Base-by-base conservation (phyloP, 345 rosid species). In the Rubroshorea leprosula region DNA sequence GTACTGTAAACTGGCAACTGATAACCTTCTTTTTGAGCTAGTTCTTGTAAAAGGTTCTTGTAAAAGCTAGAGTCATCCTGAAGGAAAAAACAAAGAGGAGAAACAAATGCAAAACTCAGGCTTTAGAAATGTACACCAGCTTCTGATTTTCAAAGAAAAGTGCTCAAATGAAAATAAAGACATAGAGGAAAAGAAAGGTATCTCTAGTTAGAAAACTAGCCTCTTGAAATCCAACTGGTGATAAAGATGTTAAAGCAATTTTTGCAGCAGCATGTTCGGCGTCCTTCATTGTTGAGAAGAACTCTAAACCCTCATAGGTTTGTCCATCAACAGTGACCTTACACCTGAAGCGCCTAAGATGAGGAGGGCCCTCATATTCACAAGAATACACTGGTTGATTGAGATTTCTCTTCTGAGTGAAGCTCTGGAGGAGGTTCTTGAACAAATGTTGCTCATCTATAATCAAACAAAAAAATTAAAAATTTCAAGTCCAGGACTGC, bases 241-340 rank as follows among this genome's bases (percentile, higher is more conserved):
- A 38, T 58, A 84, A 57, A 51, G 83, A 65, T 58, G 51, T 59
- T 66, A 87, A 43, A 20, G 89, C 92, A 55, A 67, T 21, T 68
- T 70, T 82, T n/a, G 92, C 96, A 69, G 81, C 87, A 0, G 73
- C 83, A 51, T 75, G 75, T 63, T 87, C 89, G 55, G 85, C 89
- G n/a, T 78, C 80, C 62, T 69, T 84, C 15, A 80, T 19, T 0
- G 83, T 82, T 3, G 83, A 57, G 49, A 71, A 80, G 25, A 74
- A 75, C 1, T 70, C 80, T 0, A 5, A 59, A 64, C 65, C 18
- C 35, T 76, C 77, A 57, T 60, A 87, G 19, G 74, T 74, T 49
- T 76, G 57, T 3, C 77, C 92, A 57, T 54, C 65, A 58, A 83
- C 16, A 17, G 70, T 68, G 56, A 87, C 89, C 58, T 56, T 74